These are phyloP conservation scores for Pouteria glomerata DNA, from an alignment of 148 eudicot species.

Conservation along the genomic window DNA sequence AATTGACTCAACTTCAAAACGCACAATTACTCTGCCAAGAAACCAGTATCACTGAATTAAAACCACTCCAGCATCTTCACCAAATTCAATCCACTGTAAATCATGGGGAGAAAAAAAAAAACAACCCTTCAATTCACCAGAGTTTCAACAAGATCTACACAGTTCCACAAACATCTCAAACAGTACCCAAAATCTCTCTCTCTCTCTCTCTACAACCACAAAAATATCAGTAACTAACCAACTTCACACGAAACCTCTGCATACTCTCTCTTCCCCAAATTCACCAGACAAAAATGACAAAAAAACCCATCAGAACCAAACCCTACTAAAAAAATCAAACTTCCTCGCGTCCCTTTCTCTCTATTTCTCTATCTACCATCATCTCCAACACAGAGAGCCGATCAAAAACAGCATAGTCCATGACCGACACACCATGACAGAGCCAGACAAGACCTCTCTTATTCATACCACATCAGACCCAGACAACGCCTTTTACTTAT, in stretches of 20 bases:
- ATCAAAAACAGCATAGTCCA: not conserved
- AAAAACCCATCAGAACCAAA: not conserved
- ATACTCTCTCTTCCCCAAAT: not conserved
- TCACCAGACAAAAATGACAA: no score
- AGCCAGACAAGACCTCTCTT: not conserved
- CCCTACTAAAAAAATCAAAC: not conserved
- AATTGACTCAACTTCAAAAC: not conserved
- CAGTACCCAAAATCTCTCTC: not conserved
- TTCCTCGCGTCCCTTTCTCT: not conserved
- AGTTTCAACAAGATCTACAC: conserved; percentile 9
- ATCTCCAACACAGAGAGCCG: conserved; percentile 4
- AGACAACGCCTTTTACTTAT: not conserved
- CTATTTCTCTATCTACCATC: not conserved
- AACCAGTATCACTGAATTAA: not conserved
- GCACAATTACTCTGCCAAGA: not conserved
- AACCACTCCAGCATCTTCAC: not conserved
- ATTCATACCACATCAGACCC: not conserved
- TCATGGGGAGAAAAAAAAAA: not conserved
- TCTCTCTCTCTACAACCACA: not conserved
- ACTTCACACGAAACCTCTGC: not conserved
- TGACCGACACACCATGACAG: conserved; percentile 7
- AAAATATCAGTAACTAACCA: conserved; percentile 2
- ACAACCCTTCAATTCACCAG: not conserved
- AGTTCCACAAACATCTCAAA: not conserved
- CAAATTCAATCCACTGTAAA: not conserved